Conservation (phyloP, 2,329 filamentous ascomycete species). For the Penicillium crustosum region DNA sequence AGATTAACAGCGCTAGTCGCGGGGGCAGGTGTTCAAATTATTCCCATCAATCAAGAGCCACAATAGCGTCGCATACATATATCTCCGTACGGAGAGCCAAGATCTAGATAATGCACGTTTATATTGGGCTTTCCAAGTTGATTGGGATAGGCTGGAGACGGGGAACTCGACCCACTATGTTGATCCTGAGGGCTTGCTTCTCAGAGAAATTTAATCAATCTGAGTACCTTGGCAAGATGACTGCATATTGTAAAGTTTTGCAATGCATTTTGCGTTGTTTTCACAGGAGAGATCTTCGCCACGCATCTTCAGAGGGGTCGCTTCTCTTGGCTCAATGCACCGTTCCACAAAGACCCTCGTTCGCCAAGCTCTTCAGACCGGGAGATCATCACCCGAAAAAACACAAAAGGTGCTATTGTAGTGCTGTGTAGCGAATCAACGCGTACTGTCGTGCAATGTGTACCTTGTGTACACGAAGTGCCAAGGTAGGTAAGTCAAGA, state of each 20-base stretch:
- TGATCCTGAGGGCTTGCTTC: background rate
- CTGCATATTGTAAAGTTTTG: background rate
- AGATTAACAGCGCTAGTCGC: background rate
- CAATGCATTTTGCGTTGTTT: background rate
- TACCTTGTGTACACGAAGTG: background rate
- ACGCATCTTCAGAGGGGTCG: background rate
- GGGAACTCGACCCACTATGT: background rate
- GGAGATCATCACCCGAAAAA: conserved; percentile 15
- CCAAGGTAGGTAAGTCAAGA: background rate
- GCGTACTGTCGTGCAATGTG: background rate
- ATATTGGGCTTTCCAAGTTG: background rate
- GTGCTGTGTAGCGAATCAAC: background rate
- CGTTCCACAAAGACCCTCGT: conserved; percentile 9
- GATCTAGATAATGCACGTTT: background rate
- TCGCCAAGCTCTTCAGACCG: conserved; percentile 16
- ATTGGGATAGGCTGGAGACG: background rate
- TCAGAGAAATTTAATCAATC: background rate
- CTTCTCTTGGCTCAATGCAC: conserved; percentile 6
- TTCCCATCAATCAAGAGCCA: conserved; percentile 2
- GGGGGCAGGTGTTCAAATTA: background rate
- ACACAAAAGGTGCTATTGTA: background rate
- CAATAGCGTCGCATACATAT: background rate
- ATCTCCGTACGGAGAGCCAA: background rate
- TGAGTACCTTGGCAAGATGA: conserved; percentile 2
- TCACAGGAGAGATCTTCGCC: conserved; percentile 1